phyloP scores from a whole-genome alignment of 495 filamentous ascomycete genomes.

The Neurospora discreta region DNA sequence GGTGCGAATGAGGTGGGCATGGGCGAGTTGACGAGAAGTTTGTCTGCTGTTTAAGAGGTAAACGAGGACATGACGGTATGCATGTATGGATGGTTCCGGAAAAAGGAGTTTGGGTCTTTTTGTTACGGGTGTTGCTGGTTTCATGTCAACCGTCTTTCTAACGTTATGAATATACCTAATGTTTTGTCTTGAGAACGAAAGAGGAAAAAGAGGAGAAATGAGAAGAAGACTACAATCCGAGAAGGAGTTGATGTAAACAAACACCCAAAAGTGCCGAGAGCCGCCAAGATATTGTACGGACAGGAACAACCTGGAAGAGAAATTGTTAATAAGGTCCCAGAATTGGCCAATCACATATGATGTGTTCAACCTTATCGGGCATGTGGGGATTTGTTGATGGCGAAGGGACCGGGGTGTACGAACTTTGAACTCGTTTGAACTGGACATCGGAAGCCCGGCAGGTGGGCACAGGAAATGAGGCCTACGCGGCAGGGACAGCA shows the following conservation, averaged over 20 bases:
- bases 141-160: neutral
- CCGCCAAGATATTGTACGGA: neutral
- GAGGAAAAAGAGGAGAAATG: neutral
- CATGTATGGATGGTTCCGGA: neutral
- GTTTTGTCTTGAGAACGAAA: neutral
- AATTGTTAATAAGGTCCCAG: neutral
- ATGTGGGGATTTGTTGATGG: neutral
- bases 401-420: neutral
- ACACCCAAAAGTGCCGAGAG: neutral
- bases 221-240: too few relatives aligned
- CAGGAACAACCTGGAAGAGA: neutral
- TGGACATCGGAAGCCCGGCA: neutral
- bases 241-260: neutral
- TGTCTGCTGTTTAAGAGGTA: constrained; percentile 6
- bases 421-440: too few relatives aligned
- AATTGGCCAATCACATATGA: neutral
- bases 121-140: neutral
- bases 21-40: constrained; percentile 4
- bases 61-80: neutral
- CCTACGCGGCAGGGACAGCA: neutral
- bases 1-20: neutral
- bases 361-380: neutral
- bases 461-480: neutral
- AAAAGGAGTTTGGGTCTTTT: neutral
- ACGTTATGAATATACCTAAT: neutral